Evolutionary conservation across 768 basidiomycete genomes (phyloP).

Genomic region (Rubroboletus pulcherrimus): DNA sequence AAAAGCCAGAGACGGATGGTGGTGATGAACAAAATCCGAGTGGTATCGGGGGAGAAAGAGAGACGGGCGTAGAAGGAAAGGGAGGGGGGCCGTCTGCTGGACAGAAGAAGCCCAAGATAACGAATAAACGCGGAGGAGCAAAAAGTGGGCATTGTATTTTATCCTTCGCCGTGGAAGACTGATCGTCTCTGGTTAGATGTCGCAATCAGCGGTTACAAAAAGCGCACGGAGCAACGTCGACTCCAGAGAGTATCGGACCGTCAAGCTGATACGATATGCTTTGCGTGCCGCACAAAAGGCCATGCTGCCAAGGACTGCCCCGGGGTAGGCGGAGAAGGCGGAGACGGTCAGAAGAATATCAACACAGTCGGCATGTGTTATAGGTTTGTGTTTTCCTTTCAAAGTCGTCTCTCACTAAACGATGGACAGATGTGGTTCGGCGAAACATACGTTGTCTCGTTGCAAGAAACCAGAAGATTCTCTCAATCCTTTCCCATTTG

Average conservation of each 20-base stretch:
- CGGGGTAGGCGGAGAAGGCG: constrained; percentile 28
- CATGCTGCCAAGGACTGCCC: constrained; percentile 85
- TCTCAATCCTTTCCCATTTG: constrained; percentile 72
- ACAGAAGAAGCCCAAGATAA: constrained; percentile 23
- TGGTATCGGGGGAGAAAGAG: constrained; percentile 16
- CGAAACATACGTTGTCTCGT: constrained; percentile 69
- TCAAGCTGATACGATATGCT: constrained; percentile 63
- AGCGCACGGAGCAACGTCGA: constrained; percentile 56
- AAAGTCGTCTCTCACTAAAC: neutral
- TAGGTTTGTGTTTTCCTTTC: constrained; percentile 43
- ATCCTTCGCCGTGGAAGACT: constrained; percentile 1
- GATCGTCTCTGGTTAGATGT: constrained; percentile 24
- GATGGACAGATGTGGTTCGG: constrained; percentile 70
- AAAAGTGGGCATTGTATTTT: constrained; percentile 18
- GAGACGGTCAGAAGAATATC: constrained; percentile 23
- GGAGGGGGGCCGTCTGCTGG: constrained; percentile 7
- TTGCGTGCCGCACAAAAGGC: constrained; percentile 80
- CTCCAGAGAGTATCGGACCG: constrained; percentile 60
- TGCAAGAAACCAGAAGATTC: constrained; percentile 68
- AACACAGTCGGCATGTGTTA: constrained; percentile 60
- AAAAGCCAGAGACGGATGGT: constrained; percentile 35
- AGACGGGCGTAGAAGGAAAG: constrained; percentile 16
- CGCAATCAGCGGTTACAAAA: constrained; percentile 20
- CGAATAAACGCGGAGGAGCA: constrained; percentile 26
- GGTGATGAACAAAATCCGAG: constrained; percentile 2